Percentiles rank a stretch among this genome's conserved stretches.
Evolutionary conservation across 2,329 filamentous ascomycete species (phyloP).

Genomic region (Xylaria sp.): DNA sequence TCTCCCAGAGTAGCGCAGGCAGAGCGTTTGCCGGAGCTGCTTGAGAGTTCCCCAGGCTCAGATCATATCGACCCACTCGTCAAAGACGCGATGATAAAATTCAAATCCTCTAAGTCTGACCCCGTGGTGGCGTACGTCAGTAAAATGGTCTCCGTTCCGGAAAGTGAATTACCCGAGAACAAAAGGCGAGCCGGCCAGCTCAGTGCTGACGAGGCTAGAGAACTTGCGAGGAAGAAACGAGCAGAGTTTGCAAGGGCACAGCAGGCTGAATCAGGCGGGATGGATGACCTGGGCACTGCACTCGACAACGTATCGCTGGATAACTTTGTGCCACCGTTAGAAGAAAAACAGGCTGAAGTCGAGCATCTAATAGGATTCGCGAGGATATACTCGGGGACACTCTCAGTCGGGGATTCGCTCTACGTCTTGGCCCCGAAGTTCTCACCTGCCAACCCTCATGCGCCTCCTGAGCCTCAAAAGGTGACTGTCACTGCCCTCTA

Average conservation of each 20-base stretch:
- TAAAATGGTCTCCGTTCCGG: conserved; percentile 96
- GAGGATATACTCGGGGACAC: conserved; percentile 88
- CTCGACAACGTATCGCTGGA: conserved; percentile 71
- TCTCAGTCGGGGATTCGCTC: conserved; percentile 88
- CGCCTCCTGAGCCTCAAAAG: conserved; percentile 78
- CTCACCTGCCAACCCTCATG: conserved; percentile 80
- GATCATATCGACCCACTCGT: conserved; percentile 75
- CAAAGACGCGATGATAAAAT: conserved; percentile 83
- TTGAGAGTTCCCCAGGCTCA: conserved; percentile 82
- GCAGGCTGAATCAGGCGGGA: conserved; percentile 64
- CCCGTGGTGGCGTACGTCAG: conserved; percentile 95
- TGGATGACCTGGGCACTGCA: conserved; percentile 68
- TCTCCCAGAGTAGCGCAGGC: conserved; percentile 85
- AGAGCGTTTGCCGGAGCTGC: conserved; percentile 79
- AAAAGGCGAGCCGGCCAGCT: conserved; percentile 77
- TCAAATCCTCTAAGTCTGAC: conserved; percentile 75
- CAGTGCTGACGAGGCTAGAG: conserved; percentile 88
- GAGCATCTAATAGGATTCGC: conserved; percentile 97
- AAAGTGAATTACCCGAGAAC: conserved; percentile 90
- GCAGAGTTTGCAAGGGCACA: conserved; percentile 87
- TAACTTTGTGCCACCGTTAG: conserved; percentile 58
- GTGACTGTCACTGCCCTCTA: conserved; percentile 90
- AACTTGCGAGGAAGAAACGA: conserved; percentile 87
- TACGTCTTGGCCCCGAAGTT: conserved; percentile 96
- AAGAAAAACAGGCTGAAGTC: conserved; percentile 72